Percentiles rank a stretch among this genome's conserved stretches.
These are phyloP conservation scores for Oryza glaberrima DNA, from an alignment of 176 grass and related monocot genomes.

Conservation along the genomic window DNA sequence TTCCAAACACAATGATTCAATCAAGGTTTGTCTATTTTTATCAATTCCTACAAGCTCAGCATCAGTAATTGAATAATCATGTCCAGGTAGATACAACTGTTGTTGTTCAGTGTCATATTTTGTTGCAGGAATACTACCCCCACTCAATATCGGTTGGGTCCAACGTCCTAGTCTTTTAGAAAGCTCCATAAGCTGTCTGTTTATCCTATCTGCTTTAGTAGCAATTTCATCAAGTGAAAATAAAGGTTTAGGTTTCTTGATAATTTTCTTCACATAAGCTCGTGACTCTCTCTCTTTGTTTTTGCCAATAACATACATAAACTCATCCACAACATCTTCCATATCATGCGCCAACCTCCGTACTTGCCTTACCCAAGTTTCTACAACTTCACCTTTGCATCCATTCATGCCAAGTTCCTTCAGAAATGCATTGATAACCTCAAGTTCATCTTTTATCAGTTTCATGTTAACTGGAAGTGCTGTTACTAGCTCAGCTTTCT, in stretches of 20 bases:
- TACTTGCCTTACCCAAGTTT: slow-evolving; percentile 44
- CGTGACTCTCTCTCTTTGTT: background rate
- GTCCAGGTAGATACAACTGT: slow-evolving; percentile 9
- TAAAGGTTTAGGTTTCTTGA: slow-evolving; percentile 13
- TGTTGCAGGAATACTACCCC: background rate
- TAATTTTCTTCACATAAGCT: slow-evolving; percentile 25
- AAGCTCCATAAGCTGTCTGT: slow-evolving; percentile 8
- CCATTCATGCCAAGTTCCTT: background rate
- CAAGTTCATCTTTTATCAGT: slow-evolving; percentile 36
- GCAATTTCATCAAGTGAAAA: slow-evolving; percentile 27
- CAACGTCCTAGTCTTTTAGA: slow-evolving; percentile 20
- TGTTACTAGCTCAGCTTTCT: background rate
- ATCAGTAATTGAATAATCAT: slow-evolving; percentile 27
- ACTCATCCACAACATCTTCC: slow-evolving; percentile 48
- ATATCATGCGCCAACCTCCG: slow-evolving; percentile 39
- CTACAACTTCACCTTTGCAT: slow-evolving; percentile 1
- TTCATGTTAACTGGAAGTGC: slow-evolving; percentile 35
- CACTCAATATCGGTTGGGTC: background rate
- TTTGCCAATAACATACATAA: slow-evolving; percentile 11
- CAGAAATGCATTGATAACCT: slow-evolving; percentile 42
- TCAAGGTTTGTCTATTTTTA: slow-evolving; percentile 36
- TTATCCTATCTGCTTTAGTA: background rate
- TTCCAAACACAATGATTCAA: slow-evolving; percentile 17
- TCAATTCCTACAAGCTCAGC: slow-evolving; percentile 46
- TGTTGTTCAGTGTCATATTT: slow-evolving; percentile 15